These are phyloP conservation scores for Rosa hybrid DNA, from an alignment of 331 rosid species.

Conservation along the genomic window DNA sequence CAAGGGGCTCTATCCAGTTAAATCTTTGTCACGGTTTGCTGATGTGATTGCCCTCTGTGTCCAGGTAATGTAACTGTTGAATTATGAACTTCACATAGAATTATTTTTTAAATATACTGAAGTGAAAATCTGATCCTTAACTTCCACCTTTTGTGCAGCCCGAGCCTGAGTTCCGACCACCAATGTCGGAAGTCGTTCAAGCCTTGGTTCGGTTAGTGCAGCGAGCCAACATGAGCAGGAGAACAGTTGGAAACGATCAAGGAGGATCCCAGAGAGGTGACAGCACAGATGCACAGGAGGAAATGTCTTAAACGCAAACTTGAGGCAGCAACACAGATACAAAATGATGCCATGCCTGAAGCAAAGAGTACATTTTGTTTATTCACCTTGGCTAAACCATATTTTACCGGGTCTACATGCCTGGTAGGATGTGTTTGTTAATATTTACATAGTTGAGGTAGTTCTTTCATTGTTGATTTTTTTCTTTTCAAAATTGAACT, in stretches of 20 bases:
- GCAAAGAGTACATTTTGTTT: slow-evolving; percentile 6
- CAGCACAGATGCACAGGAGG: slow-evolving; percentile 42
- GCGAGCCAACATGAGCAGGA: slow-evolving; percentile 95
- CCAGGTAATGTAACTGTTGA: slow-evolving; percentile 62
- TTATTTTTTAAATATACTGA: neutral
- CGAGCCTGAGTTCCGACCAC: slow-evolving; percentile 99
- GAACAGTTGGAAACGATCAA: slow-evolving; percentile 81
- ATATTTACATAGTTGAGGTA: slow-evolving; percentile 36
- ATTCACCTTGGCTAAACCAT: slow-evolving; percentile 23
- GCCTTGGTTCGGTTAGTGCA: slow-evolving; percentile 88
- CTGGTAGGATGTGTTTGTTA: slow-evolving; percentile 36
- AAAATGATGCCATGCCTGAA: slow-evolving; percentile 3
- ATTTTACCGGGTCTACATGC: slow-evolving; percentile 26
- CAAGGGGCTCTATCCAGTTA: slow-evolving; percentile 88
- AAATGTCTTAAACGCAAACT: slow-evolving; percentile 16
- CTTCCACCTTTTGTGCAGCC: slow-evolving; percentile 57
- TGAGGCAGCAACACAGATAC: neutral
- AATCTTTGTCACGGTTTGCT: slow-evolving; percentile 98
- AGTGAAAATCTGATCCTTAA: slow-evolving; percentile 15
- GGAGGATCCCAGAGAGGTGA: slow-evolving; percentile 59
- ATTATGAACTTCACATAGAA: neutral
- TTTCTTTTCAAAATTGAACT: slow-evolving; percentile 17
- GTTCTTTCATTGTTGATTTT: neutral
- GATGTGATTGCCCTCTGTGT: slow-evolving; percentile 95
- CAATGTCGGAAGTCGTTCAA: slow-evolving; percentile 98